These are phyloP conservation scores for Mikania micrantha DNA, from an alignment of 129 eudicot species.

Conservation along the genomic window DNA sequence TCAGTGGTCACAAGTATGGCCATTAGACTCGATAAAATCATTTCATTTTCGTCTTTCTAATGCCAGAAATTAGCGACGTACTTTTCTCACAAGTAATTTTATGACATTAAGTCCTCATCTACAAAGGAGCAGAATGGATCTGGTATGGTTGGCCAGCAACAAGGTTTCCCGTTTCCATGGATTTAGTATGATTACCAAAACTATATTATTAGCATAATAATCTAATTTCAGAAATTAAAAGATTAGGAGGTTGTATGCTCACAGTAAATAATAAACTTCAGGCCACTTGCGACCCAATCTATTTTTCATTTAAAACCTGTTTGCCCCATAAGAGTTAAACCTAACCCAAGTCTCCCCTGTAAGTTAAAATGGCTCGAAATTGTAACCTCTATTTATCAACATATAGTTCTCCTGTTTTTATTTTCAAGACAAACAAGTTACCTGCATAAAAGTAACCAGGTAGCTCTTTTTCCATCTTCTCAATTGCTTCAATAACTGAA, in stretches of 20 bases:
- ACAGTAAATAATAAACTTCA: neutral
- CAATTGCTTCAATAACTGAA: conserved; percentile 73
- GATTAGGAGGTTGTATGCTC: neutral
- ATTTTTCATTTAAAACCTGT: neutral
- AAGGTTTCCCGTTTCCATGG: neutral
- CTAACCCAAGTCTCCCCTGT: neutral
- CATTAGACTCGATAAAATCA: neutral
- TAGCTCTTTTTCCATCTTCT: conserved; percentile 77
- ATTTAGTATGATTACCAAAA: neutral
- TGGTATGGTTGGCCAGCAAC: neutral
- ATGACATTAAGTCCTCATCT: neutral
- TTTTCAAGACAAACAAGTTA: conserved; percentile 11
- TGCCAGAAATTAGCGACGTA: neutral
- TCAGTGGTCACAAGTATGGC: neutral
- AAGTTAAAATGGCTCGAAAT: neutral
- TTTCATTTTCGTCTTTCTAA: neutral
- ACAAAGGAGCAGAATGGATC: neutral
- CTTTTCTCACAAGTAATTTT: too few species aligned
- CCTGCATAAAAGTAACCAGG: conserved; percentile 98
- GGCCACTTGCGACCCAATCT: neutral
- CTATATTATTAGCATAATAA: neutral
- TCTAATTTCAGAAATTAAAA: neutral
- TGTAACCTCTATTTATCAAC: neutral
- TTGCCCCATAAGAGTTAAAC: neutral
- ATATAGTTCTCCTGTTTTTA: neutral